Base-by-base conservation (phyloP, 2,329 filamentous ascomycete species). In the Exophiala aquamarina region DNA sequence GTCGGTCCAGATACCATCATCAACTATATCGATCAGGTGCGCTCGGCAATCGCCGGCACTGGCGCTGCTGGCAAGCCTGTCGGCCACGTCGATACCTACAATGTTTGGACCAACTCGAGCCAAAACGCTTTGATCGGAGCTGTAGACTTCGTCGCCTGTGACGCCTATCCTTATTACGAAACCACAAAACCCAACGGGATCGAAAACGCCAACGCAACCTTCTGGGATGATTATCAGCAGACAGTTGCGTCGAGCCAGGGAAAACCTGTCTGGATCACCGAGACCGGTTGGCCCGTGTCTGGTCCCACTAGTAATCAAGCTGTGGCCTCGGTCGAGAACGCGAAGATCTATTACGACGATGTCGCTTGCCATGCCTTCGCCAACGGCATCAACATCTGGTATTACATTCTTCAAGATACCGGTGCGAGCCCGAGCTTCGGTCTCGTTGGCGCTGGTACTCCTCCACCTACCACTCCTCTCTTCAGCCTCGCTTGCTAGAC, bases 81-180 rank as follows among this genome's bases (percentile, higher is more conserved):
- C 50, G 89, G 89, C 42, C 90, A 95, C 69, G 89, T 95, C 64
- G 90, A 95, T 65, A 94, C 90, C 41, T 95, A 89, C 89, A 89
- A 84, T 28, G 81, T 81, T 42, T 91, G 82, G 76, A 81, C 82
- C 64, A 89, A 94, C 41, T 80, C 83, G 62, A 94, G 92, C 77
- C 68, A 56, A 43, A 57, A 48, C 7, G 47, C 70, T 33, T 82
- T 94, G 49, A 82, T 89, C 49, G 74, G 83, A 8, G 81, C 79
- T 32, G 71, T 77, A 53, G 89, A 95, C 73, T 95, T 83, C 77
- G 68, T 95, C 50, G 90, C 90, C 57, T 81, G 92, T 65, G 89
- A 95, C 64, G 86, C 84, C 14, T 94, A 93, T 66, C 79, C 88
- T 15, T 95, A 90, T 77, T 95, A 84, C 72, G 82, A 95, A 72